Base-by-base conservation (phyloP, 2,329 filamentous ascomycete species). In the Macrophomina tecta region DNA sequence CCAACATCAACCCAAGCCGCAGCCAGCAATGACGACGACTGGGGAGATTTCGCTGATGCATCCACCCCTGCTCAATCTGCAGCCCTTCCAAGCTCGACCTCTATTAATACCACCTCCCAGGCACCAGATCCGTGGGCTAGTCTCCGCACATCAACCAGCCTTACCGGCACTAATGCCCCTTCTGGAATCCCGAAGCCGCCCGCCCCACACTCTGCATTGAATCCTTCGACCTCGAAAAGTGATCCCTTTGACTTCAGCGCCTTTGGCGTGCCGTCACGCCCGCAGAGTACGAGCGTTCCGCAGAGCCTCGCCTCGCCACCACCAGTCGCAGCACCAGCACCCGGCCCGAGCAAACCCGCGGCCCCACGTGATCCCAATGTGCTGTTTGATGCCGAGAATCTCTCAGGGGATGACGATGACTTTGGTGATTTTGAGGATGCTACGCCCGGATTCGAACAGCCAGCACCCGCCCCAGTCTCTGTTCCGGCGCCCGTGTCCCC, bases 41-140 rank as follows among this genome's bases (percentile, higher is more conserved):
- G 77, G 77, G 78, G 78, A n/a, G 78, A 80, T 48, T 80, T 80
- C 60, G 77, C 79, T 67, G 77, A 74, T 52, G 73, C 70, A 34
- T 18, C 55, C 3, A 56, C 74, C 14, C 69, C 72, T 7, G 49
- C 69, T 8, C 68, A 71, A 36, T 67, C 71, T 30, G 42, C 60
- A 40, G 28, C 51, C 28, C 46, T 64, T 9, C 11, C 49, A 4
- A 61, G 28, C 52, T 11, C 56, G 12, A 38, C 23, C 30, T n/a
- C 48, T 46, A 63, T n/a, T 42, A 45, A 67, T 53, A 63, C 58
- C 38, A 16, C 58, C 45, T 49, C 58, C n/a, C 45, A 36, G 58
- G 30, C 53, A 52, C 55, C 48, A 40, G 65, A 67, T 48, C 65
- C 65, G 4, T 67, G 65, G 65, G 65, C 49, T 32, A 55, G 53